Conservation (phyloP, 1,284 basidiomycete genomes). For the Gomphus bonarii region DNA sequence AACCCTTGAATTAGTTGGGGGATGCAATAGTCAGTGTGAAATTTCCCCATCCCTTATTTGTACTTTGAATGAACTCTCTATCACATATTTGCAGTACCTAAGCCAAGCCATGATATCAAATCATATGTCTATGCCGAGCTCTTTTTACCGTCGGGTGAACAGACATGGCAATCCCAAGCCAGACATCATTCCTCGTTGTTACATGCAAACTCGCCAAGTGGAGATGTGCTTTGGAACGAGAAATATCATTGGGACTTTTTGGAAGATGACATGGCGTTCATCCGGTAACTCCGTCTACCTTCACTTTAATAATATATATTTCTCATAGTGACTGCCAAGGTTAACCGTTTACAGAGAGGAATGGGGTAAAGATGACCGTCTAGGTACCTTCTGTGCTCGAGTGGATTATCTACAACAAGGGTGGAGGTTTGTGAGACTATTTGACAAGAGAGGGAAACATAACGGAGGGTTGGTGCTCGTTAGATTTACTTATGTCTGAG, state of each 20-base stretch:
- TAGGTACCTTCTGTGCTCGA: slow-evolving; percentile 41
- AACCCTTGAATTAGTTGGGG: slow-evolving; percentile 30
- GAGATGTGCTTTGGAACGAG: slow-evolving; percentile 35
- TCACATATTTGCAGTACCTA: background rate
- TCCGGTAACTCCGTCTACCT: slow-evolving; percentile 27
- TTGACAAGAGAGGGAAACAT: slow-evolving; percentile 43
- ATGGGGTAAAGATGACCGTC: slow-evolving; percentile 31
- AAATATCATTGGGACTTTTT: slow-evolving; percentile 38
- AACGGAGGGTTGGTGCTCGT: slow-evolving; percentile 39
- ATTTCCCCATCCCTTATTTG: background rate
- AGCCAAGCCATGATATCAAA: slow-evolving; percentile 5
- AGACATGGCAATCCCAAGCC: slow-evolving; percentile 8
- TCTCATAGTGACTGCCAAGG: slow-evolving; percentile 7
- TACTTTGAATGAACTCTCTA: background rate
- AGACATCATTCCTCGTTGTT: background rate
- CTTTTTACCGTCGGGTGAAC: slow-evolving; percentile 1
- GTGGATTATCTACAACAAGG: slow-evolving; percentile 33
- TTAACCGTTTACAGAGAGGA: slow-evolving; percentile 25
- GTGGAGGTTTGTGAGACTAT: slow-evolving; percentile 41
- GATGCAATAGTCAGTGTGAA: slow-evolving; percentile 30
- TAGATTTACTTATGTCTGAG: slow-evolving; percentile 21
- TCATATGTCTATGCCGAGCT: slow-evolving; percentile 7
- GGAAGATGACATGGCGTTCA: slow-evolving; percentile 38
- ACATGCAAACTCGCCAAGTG: background rate
- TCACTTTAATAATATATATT: slow-evolving; percentile 3